A percentile compares a stretch with the other conserved stretches of the same genome.
phyloP scores from a whole-genome alignment of 306 rosid genomes.

The Medicago lupulina region DNA sequence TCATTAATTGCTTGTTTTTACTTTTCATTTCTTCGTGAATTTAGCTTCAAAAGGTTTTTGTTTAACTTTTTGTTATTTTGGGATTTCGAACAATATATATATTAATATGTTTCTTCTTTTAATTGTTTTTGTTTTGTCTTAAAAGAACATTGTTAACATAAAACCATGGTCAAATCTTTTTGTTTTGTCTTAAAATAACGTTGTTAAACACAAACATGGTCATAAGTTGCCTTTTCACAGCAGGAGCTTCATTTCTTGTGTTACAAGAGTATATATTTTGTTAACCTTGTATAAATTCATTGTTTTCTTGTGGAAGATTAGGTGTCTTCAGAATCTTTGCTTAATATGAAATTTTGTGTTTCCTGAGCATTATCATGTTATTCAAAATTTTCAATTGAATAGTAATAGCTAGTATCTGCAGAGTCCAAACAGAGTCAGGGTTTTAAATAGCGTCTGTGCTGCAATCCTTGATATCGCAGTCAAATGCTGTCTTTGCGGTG shows the following conservation, averaged over 20 bases:
- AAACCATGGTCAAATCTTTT: conserved; percentile 11
- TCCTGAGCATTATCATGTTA: conserved; percentile 15
- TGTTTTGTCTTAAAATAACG: not conserved
- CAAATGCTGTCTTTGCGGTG: too few species aligned
- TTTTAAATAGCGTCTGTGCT: too few species aligned
- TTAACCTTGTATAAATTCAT: not conserved
- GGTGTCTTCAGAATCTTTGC: conserved; percentile 3
- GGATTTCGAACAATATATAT: not conserved
- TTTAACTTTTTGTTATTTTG: not conserved
- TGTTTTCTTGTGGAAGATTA: not conserved
- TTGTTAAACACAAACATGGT: conserved; percentile 3
- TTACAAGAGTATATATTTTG: conserved; percentile 17
- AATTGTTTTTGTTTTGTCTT: not conserved
- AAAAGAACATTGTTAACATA: not conserved
- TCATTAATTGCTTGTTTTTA: too few species aligned
- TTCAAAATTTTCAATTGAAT: conserved; percentile 5
- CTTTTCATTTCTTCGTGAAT: not conserved
- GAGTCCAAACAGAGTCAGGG: too few species aligned
- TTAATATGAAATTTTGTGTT: not conserved
- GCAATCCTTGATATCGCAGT: too few species aligned
- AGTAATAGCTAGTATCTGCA: not conserved
- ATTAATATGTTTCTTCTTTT: not conserved
- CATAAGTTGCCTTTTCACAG: conserved; percentile 8
- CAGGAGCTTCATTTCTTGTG: conserved; percentile 1
- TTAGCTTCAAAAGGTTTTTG: not conserved